Percentiles rank a stretch among this genome's conserved stretches.
Conservation (phyloP, 306 rosid species). For the Cercis canadensis region DNA sequence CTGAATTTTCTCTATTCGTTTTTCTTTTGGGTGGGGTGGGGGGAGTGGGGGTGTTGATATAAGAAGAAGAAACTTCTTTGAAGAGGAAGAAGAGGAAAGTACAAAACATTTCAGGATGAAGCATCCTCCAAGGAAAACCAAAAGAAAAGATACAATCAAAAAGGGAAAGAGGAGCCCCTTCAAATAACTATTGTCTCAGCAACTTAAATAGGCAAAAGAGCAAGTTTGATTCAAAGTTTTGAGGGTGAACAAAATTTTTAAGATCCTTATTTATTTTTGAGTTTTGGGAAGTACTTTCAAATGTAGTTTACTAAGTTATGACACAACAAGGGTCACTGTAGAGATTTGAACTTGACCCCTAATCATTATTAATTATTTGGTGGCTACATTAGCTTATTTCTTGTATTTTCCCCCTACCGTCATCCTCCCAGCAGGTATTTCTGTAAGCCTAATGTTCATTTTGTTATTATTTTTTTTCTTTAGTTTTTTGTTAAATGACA, state of each 20-base stretch:
- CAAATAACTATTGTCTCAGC: no score
- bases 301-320: no score
- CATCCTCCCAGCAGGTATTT: not conserved
- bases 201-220: no score
- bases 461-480: not conserved
- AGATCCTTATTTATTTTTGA: no score
- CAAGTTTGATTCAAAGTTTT: no score
- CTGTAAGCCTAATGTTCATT: not conserved
- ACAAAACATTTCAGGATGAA: not conserved
- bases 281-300: no score
- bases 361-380: conserved; percentile 12
- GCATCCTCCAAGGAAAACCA: not conserved
- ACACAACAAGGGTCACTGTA: no score
- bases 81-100: conserved; percentile 2
- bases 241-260: no score
- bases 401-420: not conserved
- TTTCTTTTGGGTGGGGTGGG: no score
- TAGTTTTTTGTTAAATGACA: not conserved
- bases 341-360: not conserved
- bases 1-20: not conserved
- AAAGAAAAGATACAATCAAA: not conserved
- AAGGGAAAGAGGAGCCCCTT: not conserved
- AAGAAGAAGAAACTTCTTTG: not conserved
- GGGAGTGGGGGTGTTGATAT: not conserved
- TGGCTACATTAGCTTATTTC: conserved; percentile 2